Conservation (phyloP, 352 stramenopile genomes). For the Pilasporangium apinafurcum region DNA sequence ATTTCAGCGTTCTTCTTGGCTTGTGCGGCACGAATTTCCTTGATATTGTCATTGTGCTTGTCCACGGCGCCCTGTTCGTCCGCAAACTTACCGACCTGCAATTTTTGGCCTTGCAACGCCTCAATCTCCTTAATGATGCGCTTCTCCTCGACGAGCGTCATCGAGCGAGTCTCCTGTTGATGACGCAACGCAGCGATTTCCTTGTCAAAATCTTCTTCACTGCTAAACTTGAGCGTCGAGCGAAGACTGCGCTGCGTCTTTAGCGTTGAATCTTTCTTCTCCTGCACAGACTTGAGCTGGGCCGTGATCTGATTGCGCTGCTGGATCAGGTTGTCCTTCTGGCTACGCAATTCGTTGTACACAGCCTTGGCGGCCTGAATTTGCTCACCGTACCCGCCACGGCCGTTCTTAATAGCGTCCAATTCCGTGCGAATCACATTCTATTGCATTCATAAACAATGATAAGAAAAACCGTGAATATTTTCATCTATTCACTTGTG, state of each 20-base stretch:
- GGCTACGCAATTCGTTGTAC: constrained; percentile 71
- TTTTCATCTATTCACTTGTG: too few relatives aligned
- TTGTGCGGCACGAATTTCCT: constrained; percentile 67
- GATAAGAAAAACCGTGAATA: background rate
- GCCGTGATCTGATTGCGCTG: constrained; percentile 78
- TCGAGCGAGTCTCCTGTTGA: constrained; percentile 94
- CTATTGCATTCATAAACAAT: constrained; percentile 1
- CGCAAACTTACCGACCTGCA: constrained; percentile 77
- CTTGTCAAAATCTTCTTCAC: constrained; percentile 86
- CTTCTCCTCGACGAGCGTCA: constrained; percentile 96
- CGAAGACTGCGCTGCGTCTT: constrained; percentile 63
- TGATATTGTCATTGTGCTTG: constrained; percentile 72
- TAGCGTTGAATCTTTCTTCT: constrained; percentile 70
- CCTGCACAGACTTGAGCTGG: constrained; percentile 76
- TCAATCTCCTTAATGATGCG: constrained; percentile 97
- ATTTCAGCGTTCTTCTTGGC: constrained; percentile 94
- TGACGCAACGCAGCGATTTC: constrained; percentile 86
- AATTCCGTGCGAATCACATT: constrained; percentile 67
- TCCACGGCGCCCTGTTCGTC: constrained; percentile 82
- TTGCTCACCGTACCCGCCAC: constrained; percentile 76
- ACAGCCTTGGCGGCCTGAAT: constrained; percentile 86
- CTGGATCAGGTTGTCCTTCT: constrained; percentile 86
- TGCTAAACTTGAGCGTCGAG: constrained; percentile 82
- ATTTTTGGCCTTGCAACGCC: constrained; percentile 85
- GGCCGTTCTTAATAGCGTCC: constrained; percentile 75